These are phyloP conservation scores for Trametes sp. DNA, from an alignment of 1,284 basidiomycete species.

Conservation along the genomic window DNA sequence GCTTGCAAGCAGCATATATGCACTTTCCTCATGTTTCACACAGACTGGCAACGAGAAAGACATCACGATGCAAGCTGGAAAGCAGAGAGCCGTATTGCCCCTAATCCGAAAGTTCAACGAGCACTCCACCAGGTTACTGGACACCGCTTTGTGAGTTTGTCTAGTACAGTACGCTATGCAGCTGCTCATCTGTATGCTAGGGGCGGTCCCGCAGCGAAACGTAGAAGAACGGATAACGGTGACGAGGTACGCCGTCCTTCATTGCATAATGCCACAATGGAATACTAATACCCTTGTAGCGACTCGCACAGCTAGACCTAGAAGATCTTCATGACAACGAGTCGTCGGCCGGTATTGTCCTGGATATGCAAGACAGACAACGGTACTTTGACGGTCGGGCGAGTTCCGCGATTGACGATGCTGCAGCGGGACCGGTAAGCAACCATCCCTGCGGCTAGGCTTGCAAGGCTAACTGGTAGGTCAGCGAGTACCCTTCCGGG, in stretches of 20 bases:
- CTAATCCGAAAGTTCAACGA: constrained; percentile 98
- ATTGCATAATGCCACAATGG: too few relatives aligned
- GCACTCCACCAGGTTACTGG: constrained; percentile 90
- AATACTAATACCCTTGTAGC: constrained; percentile 26
- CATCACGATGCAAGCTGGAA: constrained; percentile 95
- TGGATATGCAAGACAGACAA: constrained; percentile 85
- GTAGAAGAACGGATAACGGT: constrained; percentile 56
- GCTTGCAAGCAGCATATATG: neutral
- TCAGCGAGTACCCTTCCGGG: constrained; percentile 52
- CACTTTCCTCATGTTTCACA: constrained; percentile 4
- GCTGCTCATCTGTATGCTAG: constrained; percentile 43
- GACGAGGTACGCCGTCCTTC: constrained; percentile 38
- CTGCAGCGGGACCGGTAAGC: constrained; percentile 44
- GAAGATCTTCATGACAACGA: constrained; percentile 84
- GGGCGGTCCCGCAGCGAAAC: constrained; percentile 66
- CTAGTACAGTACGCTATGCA: neutral
- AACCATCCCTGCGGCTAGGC: neutral
- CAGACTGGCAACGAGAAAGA: constrained; percentile 90
- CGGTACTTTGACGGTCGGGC: constrained; percentile 78
- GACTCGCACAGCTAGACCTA: constrained; percentile 82
- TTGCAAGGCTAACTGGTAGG: constrained; percentile 8
- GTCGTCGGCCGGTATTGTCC: constrained; percentile 69
- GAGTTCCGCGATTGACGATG: constrained; percentile 38
- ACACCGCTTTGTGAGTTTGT: constrained; percentile 69
- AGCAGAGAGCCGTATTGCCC: constrained; percentile 86